Evolutionary conservation across 257 asterid genomes (phyloP).

Genomic region (Phtheirospermum japonicum): DNA sequence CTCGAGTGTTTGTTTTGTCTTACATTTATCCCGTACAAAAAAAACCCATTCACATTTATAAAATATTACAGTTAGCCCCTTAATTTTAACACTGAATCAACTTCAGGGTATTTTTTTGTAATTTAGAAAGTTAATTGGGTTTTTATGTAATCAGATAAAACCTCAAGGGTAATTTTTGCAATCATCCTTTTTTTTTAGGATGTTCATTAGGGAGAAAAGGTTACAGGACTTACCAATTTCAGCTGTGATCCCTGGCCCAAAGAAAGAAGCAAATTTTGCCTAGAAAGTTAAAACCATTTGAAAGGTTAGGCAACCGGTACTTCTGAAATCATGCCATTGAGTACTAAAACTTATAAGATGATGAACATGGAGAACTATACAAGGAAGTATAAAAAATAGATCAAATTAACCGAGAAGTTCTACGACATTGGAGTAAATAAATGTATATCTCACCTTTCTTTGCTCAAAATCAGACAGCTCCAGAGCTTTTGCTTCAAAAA

Average conservation of each 20-base stretch:
- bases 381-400: not conserved
- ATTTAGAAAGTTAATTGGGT: too few species aligned
- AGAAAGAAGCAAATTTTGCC: conserved; percentile 94
- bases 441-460: conserved; percentile 58
- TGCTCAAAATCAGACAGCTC: conserved; percentile 70
- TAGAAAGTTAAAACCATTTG: conserved; percentile 21
- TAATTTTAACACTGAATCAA: too few species aligned
- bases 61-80: too few species aligned
- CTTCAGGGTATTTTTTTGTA: too few species aligned
- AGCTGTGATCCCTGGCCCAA: conserved; percentile 93
- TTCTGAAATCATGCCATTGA: not conserved
- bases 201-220: not conserved
- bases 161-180: too few species aligned
- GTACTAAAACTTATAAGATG: not conserved
- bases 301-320: not conserved
- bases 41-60: too few species aligned
- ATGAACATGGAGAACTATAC: not conserved
- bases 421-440: not conserved
- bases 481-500: conserved; percentile 84
- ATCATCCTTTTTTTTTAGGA: too few species aligned
- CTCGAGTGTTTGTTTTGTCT: too few species aligned
- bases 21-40: too few species aligned
- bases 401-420: too few species aligned
- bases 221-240: conserved; percentile 63
- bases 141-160: not conserved